Evolutionary conservation across 768 basidiomycete genomes (phyloP).

Genomic region (Trametes gibbosa): DNA sequence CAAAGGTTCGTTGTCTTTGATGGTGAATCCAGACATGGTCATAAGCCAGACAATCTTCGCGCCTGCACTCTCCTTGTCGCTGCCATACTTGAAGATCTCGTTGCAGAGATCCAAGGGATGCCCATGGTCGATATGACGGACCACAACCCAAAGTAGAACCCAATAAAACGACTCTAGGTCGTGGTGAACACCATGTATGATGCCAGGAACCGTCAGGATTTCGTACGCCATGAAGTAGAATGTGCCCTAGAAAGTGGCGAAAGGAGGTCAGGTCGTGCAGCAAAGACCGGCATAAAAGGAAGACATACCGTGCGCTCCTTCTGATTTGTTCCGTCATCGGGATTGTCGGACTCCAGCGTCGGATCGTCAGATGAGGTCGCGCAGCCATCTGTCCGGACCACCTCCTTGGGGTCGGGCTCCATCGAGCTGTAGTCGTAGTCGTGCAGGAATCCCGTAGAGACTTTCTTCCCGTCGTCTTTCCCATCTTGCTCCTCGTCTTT

Average conservation of each 20-base stretch:
- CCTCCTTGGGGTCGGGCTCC: no score
- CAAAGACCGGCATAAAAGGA: no score
- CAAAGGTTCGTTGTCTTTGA: not conserved
- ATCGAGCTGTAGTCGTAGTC: conserved; percentile 8
- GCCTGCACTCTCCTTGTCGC: not conserved
- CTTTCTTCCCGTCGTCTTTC: no score
- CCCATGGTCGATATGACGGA: no score
- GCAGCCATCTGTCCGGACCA: no score
- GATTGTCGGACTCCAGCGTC: no score
- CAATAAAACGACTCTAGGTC: conserved; percentile 12
- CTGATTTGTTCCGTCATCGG: no score
- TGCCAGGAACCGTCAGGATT: not conserved
- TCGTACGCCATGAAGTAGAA: conserved; percentile 1
- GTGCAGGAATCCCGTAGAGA: conserved; percentile 6
- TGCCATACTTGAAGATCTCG: not conserved
- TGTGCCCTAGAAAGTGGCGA: not conserved
- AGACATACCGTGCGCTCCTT: no score
- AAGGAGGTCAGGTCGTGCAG: not conserved
- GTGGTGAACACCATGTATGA: not conserved
- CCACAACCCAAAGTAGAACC: conserved; percentile 9
- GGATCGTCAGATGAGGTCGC: no score
- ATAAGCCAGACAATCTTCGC: not conserved
- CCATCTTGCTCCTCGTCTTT: no score
- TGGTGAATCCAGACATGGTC: not conserved
- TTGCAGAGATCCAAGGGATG: not conserved